Evolutionary conservation across 2,329 filamentous ascomycete species (phyloP).

Genomic region (Dichotomopilus funicola): DNA sequence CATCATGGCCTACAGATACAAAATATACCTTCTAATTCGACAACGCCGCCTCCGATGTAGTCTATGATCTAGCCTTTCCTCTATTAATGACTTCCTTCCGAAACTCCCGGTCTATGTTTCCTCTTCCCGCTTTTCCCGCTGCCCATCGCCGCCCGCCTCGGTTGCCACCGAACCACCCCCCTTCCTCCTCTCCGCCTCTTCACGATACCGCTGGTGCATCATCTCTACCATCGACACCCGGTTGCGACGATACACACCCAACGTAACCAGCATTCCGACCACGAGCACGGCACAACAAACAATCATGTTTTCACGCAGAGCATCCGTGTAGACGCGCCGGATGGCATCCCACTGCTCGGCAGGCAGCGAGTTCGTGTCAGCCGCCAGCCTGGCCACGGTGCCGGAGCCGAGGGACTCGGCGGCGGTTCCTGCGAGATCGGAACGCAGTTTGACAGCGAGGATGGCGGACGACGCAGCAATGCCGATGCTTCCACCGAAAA

Average conservation of each 20-base stretch:
- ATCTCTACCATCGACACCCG: constrained; percentile 27
- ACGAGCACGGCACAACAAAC: constrained; percentile 38
- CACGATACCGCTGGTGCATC: constrained; percentile 20
- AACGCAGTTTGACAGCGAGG: constrained; percentile 30
- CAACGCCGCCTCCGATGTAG: neutral
- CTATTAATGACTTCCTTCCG: neutral
- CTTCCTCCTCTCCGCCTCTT: constrained; percentile 24
- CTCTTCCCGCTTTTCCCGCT: neutral
- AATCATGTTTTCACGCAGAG: constrained; percentile 43
- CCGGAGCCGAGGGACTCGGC: constrained; percentile 25
- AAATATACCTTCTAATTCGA: too few relatives aligned
- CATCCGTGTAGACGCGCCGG: constrained; percentile 36
- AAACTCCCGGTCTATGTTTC: neutral
- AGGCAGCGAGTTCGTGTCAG: constrained; percentile 22
- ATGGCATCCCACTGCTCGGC: constrained; percentile 28
- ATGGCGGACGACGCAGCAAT: constrained; percentile 48
- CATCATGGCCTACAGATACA: too few relatives aligned
- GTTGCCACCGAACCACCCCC: too few relatives aligned
- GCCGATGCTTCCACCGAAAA: constrained; percentile 49
- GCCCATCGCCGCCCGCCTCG: neutral
- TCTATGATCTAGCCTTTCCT: neutral
- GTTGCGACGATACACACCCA: constrained; percentile 34
- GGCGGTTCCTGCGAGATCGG: constrained; percentile 20
- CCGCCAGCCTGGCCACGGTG: constrained; percentile 24
- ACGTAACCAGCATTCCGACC: constrained; percentile 34